phyloP scores from a whole-genome alignment of 1,284 basidiomycete species.

The Lentinula novae-zelandiae region DNA sequence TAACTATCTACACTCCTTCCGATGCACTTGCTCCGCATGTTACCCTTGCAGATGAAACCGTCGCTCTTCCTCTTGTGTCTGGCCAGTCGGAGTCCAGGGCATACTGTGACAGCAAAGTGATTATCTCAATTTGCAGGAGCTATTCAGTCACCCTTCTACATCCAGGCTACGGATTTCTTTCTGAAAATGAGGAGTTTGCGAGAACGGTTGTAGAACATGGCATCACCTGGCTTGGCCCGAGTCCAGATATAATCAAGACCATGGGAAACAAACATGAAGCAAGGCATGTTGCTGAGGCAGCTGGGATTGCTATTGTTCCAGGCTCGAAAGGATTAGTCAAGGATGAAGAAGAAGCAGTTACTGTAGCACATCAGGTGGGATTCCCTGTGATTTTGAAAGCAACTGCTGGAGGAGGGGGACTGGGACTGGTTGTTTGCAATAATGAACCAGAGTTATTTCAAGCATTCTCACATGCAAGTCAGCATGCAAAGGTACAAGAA shows the following conservation, averaged over 20 bases:
- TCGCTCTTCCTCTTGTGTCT: conserved; percentile 27
- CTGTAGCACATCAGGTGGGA: conserved; percentile 40
- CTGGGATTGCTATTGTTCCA: conserved; percentile 52
- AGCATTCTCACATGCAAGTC: conserved; percentile 35
- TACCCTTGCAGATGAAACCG: conserved; percentile 44
- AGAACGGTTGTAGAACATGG: conserved; percentile 43
- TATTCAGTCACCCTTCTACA: conserved; percentile 53
- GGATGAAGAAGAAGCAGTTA: conserved; percentile 40
- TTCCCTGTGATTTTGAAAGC: conserved; percentile 71
- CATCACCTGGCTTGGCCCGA: conserved; percentile 61
- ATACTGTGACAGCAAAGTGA: conserved; percentile 39
- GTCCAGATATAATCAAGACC: conserved; percentile 43
- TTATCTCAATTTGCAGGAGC: conserved; percentile 42
- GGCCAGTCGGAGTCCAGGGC: conserved; percentile 31
- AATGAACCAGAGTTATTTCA: conserved; percentile 35
- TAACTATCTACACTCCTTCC: conserved; percentile 52
- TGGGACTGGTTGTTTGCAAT: conserved; percentile 61
- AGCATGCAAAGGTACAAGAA: conserved; percentile 40
- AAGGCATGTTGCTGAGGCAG: conserved; percentile 42
- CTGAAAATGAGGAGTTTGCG: conserved; percentile 63
- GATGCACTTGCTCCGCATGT: conserved; percentile 56
- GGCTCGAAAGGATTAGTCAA: conserved; percentile 48
- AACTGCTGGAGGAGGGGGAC: conserved; percentile 69
- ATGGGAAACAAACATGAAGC: conserved; percentile 70
- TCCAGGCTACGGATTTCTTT: conserved; percentile 68